Percentiles rank a stretch among this genome's conserved stretches.
These are phyloP conservation scores for Macrolepiota albuminosa DNA, from an alignment of 768 basidiomycete species.

Conservation along the genomic window DNA sequence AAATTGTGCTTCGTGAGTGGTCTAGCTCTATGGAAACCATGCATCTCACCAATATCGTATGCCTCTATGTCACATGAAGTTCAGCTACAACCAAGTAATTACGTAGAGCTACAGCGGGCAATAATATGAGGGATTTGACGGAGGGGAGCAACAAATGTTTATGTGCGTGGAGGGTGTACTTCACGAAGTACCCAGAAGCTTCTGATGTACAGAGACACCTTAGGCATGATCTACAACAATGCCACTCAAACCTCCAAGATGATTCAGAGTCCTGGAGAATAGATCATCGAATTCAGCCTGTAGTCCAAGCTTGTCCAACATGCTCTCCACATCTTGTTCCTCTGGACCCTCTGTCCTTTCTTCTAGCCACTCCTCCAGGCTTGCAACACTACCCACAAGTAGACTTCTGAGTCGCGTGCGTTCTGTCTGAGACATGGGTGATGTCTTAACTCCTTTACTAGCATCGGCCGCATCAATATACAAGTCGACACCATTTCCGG, in stretches of 20 bases:
- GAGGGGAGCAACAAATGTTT: not conserved
- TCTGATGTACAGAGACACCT: not conserved
- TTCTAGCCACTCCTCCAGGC: slow-evolving; percentile 66
- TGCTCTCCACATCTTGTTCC: slow-evolving; percentile 30
- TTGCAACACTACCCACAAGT: slow-evolving; percentile 52
- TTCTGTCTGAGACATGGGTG: slow-evolving; percentile 65
- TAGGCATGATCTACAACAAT: not conserved
- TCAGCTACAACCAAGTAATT: not conserved
- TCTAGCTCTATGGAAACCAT: not conserved
- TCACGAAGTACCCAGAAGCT: not conserved
- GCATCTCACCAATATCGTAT: not conserved
- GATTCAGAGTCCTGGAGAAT: slow-evolving; percentile 57
- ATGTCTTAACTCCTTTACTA: slow-evolving; percentile 29
- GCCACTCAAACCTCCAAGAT: slow-evolving; percentile 42
- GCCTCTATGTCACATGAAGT: not conserved
- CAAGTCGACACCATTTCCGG: slow-evolving; percentile 31
- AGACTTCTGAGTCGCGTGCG: slow-evolving; percentile 65
- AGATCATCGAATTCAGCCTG: slow-evolving; percentile 61
- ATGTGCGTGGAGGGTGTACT: too few relatives aligned
- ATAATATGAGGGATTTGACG: not conserved
- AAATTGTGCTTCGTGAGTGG: not conserved
- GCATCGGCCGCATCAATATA: slow-evolving; percentile 31
- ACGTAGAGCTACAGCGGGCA: not conserved
- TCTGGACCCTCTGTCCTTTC: slow-evolving; percentile 20
- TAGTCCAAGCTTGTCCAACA: slow-evolving; percentile 47